phyloP scores from a whole-genome alignment of 1,284 basidiomycete species.

The Acaromyces ingoldii region DNA sequence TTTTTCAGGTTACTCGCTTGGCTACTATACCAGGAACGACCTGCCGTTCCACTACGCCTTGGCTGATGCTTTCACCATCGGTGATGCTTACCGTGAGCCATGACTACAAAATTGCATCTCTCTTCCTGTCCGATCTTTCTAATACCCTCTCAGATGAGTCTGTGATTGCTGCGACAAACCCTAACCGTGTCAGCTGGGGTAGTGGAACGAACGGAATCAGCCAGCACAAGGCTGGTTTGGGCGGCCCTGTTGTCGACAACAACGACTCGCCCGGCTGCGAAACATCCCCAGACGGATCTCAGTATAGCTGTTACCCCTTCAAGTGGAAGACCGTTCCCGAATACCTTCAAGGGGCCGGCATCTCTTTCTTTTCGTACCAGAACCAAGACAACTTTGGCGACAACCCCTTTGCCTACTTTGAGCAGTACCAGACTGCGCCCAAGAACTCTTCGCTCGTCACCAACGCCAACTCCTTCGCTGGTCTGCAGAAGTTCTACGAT shows the following conservation, averaged over 20 bases:
- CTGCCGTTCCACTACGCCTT: constrained; percentile 34
- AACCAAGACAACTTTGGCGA: constrained; percentile 36
- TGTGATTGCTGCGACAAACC: constrained; percentile 30
- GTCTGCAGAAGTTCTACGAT: constrained; percentile 28
- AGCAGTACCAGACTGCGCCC: constrained; percentile 16
- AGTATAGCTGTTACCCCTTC: constrained; percentile 23
- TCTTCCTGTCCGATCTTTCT: too few relatives aligned
- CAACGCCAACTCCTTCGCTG: constrained; percentile 17
- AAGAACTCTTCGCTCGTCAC: constrained; percentile 16
- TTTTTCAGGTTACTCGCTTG: constrained; percentile 32
- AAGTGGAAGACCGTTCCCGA: constrained; percentile 39
- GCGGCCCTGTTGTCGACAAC: constrained; percentile 25
- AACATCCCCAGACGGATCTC: constrained; percentile 6
- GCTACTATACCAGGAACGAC: constrained; percentile 34
- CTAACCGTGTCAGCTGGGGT: constrained; percentile 32
- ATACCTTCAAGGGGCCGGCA: constrained; percentile 24
- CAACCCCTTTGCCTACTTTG: constrained; percentile 17
- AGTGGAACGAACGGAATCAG: constrained; percentile 14
- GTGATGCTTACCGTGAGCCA: constrained; percentile 38
- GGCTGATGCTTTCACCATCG: constrained; percentile 34
- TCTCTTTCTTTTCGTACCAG: constrained; percentile 33
- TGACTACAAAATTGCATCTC: too few relatives aligned
- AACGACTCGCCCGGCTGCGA: constrained; percentile 13
- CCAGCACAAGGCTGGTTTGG: constrained; percentile 2
- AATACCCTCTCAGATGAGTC: too few relatives aligned